Base-by-base conservation (phyloP, 2,329 filamentous ascomycete genomes). In the Calonectria hongkongensis region DNA sequence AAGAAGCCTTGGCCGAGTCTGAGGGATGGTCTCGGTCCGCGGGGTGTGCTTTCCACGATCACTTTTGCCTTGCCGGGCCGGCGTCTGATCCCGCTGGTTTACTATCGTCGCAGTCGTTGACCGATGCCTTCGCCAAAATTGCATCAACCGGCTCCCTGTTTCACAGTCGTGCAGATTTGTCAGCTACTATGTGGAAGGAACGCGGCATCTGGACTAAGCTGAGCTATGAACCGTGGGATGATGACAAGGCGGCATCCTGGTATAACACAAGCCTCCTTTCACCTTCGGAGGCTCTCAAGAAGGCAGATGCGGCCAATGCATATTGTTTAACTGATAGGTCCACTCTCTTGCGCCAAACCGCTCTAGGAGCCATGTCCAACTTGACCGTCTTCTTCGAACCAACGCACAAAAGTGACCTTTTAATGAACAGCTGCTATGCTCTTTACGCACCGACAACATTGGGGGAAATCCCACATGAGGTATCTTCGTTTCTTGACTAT, bases 171-270 rank as follows among this genome's bases (percentile, higher is more conserved):
- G 64, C 48, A 16, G 64, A 66, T 25, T 21, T 43, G 25, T 66
- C 64, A 8, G 64, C 64, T 6, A 66, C 48, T 3, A 66, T 66
- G 64, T 66, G 64, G 64, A 66, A 66, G 10, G 64, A 66, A 33
- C 64, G 48, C 18, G 27, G 64, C 10, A 45, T 56, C 25, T 66
- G 64, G 64, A 36, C 8, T 15, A n/a, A 50, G 30, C 27, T 56
- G 12, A 16, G 12, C 6, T 21, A 8, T 21, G 21, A 45, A 4
- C 64, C 64, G 15, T 66, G 64, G 64, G 8, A 56, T 1, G 64
- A 66, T 33, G 16, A 10, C 8, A 39, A 51, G 27, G 48, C 48
- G 10, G 8, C 13, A 6, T 4, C 27, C 4, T 66, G 64, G 64
- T 66, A 66, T 10, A 66, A 56, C 13, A 43, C 25, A 21, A 66